Percentiles rank a stretch among this genome's conserved stretches.
Evolutionary conservation across 2,329 filamentous ascomycete genomes (phyloP).

Genomic region (Aspergillus costaricaensis): DNA sequence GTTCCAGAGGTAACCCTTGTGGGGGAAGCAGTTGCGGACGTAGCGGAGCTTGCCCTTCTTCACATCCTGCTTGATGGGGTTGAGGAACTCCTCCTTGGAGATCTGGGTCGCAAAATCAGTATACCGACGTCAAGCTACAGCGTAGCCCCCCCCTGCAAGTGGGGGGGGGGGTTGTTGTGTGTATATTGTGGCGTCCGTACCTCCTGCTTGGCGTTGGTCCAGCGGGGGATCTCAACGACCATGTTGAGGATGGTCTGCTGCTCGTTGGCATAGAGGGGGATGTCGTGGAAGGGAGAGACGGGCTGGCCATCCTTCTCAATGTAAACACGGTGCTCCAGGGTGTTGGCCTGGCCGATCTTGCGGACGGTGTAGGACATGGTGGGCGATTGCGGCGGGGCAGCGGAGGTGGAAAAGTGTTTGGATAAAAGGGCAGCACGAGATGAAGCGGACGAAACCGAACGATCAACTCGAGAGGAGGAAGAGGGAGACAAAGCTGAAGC

Average conservation of each 20-base stretch:
- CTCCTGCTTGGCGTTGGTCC: slow-evolving; percentile 99
- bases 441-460: slow-evolving; percentile 25
- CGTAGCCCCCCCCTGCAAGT: background rate
- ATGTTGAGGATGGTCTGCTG: slow-evolving; percentile 98
- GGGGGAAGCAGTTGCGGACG: slow-evolving; percentile 99
- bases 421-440: slow-evolving; percentile 48
- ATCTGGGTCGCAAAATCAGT: slow-evolving; percentile 61
- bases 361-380: slow-evolving; percentile 67
- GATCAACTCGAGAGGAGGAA: slow-evolving; percentile 22
- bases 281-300: slow-evolving; percentile 96
- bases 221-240: slow-evolving; percentile 98
- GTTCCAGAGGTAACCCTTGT: slow-evolving; percentile 99
- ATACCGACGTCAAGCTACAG: slow-evolving; percentile 12
- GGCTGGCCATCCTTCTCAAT: slow-evolving; percentile 96
- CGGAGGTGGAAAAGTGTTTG: slow-evolving; percentile 50
- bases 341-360: slow-evolving; percentile 88
- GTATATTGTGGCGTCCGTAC: slow-evolving; percentile 53
- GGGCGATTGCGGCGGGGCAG: slow-evolving; percentile 31
- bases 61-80: slow-evolving; percentile 98
- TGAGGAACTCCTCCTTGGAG: slow-evolving; percentile 97
- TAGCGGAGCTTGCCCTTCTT: slow-evolving; percentile 99
- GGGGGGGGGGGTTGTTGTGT: slow-evolving; percentile 8
- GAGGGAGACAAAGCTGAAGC: slow-evolving; percentile 21
- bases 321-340: slow-evolving; percentile 95
- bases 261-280: slow-evolving; percentile 95